phyloP scores from a whole-genome alignment of 768 basidiomycete genomes.

The Paxillus rubicundulus region DNA sequence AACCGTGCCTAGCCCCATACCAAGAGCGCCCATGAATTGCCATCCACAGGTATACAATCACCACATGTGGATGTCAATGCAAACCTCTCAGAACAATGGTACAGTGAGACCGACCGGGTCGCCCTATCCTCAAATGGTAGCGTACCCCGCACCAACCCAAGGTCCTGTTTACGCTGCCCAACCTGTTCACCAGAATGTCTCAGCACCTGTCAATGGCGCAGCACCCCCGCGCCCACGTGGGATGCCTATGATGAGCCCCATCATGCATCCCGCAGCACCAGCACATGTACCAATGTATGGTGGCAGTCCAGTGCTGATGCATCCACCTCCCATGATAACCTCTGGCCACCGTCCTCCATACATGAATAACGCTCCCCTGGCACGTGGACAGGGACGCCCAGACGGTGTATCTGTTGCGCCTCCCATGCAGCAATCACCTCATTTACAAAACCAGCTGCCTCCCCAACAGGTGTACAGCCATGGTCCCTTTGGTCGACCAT shows the following conservation, averaged over 20 bases:
- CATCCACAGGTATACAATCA: slow-evolving; percentile 58
- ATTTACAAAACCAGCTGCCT: slow-evolving; percentile 24
- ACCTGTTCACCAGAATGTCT: slow-evolving; percentile 39
- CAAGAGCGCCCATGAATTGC: slow-evolving; percentile 62
- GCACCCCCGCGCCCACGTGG: slow-evolving; percentile 45
- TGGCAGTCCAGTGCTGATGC: slow-evolving; percentile 69
- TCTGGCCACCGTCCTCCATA: slow-evolving; percentile 35
- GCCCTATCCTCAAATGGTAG: slow-evolving; percentile 66
- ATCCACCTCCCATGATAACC: slow-evolving; percentile 40
- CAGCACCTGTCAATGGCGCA: slow-evolving; percentile 27
- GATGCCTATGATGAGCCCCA: slow-evolving; percentile 69
- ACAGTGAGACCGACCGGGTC: slow-evolving; percentile 56
- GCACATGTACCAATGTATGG: slow-evolving; percentile 53
- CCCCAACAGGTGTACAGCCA: slow-evolving; percentile 32
- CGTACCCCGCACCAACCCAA: slow-evolving; percentile 56
- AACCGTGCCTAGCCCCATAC: slow-evolving; percentile 61
- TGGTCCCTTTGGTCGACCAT: slow-evolving; percentile 29
- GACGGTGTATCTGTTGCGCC: slow-evolving; percentile 43
- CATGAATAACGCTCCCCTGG: slow-evolving; percentile 46
- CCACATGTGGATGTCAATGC: slow-evolving; percentile 64
- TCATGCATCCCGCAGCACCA: slow-evolving; percentile 55
- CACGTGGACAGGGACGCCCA: slow-evolving; percentile 48
- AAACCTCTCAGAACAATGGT: slow-evolving; percentile 42
- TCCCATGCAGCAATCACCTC: slow-evolving; percentile 39
- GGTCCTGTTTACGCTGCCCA: slow-evolving; percentile 47